Percentiles rank a stretch among this genome's conserved stretches.
Conservation (phyloP, 345 rosid genomes). For the Rubroshorea leprosula region DNA sequence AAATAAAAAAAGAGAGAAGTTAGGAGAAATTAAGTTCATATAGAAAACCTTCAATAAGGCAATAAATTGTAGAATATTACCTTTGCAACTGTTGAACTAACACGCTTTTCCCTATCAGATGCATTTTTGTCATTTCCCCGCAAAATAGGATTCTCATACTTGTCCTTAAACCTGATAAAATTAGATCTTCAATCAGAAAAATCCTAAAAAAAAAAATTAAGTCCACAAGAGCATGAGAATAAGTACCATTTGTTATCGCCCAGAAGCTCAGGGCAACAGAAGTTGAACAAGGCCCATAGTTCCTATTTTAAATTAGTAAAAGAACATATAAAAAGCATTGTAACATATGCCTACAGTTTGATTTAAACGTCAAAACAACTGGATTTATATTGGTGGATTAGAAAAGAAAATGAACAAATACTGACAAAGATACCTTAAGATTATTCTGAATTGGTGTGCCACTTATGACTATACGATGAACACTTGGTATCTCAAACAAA, state of each 20-base stretch:
- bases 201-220: constrained; percentile 19
- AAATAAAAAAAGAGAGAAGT: constrained; percentile 1
- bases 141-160: constrained; percentile 66
- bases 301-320: constrained; percentile 46
- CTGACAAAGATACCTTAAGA: constrained; percentile 59
- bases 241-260: constrained; percentile 79
- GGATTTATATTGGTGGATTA: constrained; percentile 1
- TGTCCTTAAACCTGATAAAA: constrained; percentile 70
- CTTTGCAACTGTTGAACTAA: constrained; percentile 92
- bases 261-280: constrained; percentile 79
- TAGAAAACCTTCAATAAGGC: background rate
- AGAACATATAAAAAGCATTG: background rate
- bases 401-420: constrained; percentile 10
- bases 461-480: constrained; percentile 79
- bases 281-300: constrained; percentile 93
- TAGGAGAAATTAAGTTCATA: background rate
- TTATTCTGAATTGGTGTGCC: constrained; percentile 98
- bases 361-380: constrained; percentile 3
- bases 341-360: background rate
- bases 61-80: constrained; percentile 33
- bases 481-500: constrained; percentile 91
- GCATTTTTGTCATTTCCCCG: constrained; percentile 93
- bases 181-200: constrained; percentile 17
- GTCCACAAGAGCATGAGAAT: constrained; percentile 8
- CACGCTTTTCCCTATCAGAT: constrained; percentile 77